A percentile compares a stretch with the other conserved stretches of the same genome.
Conservation (phyloP, 352 stramenopile genomes). For the Peronospora tabacina region DNA sequence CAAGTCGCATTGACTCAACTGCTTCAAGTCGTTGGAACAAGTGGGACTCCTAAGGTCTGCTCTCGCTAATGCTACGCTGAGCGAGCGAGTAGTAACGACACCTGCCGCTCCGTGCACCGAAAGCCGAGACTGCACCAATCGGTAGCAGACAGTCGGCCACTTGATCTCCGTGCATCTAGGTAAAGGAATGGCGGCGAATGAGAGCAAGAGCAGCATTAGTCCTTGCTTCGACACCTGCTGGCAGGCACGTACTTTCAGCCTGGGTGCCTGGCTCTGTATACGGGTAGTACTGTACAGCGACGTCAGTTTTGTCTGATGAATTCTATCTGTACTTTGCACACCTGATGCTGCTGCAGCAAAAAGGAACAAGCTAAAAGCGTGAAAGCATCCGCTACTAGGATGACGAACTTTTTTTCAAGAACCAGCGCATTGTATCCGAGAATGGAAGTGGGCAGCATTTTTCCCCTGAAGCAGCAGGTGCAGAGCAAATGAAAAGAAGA, state of each 20-base stretch:
- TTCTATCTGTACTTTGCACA: no score
- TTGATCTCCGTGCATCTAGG: constrained; percentile 1
- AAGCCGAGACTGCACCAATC: constrained; percentile 8
- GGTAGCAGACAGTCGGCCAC: constrained; percentile 21
- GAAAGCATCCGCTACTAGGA: neutral
- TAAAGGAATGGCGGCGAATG: constrained; percentile 15
- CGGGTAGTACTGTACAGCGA: neutral
- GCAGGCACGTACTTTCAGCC: constrained; percentile 18
- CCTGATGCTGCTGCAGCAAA: neutral
- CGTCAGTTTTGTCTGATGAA: neutral
- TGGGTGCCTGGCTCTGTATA: neutral
- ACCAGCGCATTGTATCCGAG: no score
- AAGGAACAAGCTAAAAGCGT: no score
- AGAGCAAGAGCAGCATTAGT: constrained; percentile 23
- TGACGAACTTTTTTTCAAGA: no score
- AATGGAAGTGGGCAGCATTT: neutral
- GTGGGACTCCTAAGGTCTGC: neutral
- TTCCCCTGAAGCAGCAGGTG: neutral
- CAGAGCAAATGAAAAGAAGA: constrained; percentile 12
- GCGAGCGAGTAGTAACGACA: constrained; percentile 2
- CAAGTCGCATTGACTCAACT: constrained; percentile 12
- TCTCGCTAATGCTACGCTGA: constrained; percentile 4
- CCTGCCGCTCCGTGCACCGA: constrained; percentile 7
- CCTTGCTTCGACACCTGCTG: constrained; percentile 15
- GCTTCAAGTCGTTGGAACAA: neutral